phyloP scores from a whole-genome alignment of 352 stramenopile genomes.

The Globisporangium nunn region DNA sequence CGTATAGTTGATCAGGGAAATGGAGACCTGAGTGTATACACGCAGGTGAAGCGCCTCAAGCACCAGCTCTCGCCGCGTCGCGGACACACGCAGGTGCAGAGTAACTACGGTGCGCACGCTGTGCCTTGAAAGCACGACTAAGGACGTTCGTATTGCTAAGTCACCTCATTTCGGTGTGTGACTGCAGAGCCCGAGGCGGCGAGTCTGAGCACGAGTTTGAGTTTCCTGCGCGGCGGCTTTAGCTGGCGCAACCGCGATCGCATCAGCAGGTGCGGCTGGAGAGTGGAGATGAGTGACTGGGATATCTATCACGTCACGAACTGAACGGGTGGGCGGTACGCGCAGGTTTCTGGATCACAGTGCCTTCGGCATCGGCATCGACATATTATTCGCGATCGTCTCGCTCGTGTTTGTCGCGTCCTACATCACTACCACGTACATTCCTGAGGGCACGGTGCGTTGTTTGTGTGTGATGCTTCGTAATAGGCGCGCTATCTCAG shows the following conservation, averaged over 20 bases:
- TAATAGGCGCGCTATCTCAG: neutral
- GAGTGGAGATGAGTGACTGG: no score
- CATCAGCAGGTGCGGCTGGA: slow-evolving; percentile 25
- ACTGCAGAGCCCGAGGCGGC: slow-evolving; percentile 20
- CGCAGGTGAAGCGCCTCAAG: slow-evolving; percentile 19
- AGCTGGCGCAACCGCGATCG: slow-evolving; percentile 27
- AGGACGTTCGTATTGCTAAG: no score
- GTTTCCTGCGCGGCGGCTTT: slow-evolving; percentile 19
- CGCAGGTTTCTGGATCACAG: slow-evolving; percentile 65
- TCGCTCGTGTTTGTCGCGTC: slow-evolving; percentile 52
- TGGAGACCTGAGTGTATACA: no score
- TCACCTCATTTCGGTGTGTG: neutral
- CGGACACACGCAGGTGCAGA: neutral
- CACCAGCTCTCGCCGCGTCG: slow-evolving; percentile 4
- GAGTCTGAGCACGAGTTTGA: slow-evolving; percentile 22
- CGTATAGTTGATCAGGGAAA: no score
- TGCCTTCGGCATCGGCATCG: slow-evolving; percentile 53
- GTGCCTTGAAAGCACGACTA: no score
- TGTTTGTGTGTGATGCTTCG: neutral
- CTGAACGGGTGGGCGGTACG: no score
- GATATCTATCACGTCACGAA: no score
- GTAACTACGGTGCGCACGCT: slow-evolving; percentile 1
- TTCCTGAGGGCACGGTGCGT: slow-evolving; percentile 45
- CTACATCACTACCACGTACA: slow-evolving; percentile 81
- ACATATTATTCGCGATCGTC: slow-evolving; percentile 46